Conservation (phyloP, 768 basidiomycete species). For the Butyriboletus loyo region DNA sequence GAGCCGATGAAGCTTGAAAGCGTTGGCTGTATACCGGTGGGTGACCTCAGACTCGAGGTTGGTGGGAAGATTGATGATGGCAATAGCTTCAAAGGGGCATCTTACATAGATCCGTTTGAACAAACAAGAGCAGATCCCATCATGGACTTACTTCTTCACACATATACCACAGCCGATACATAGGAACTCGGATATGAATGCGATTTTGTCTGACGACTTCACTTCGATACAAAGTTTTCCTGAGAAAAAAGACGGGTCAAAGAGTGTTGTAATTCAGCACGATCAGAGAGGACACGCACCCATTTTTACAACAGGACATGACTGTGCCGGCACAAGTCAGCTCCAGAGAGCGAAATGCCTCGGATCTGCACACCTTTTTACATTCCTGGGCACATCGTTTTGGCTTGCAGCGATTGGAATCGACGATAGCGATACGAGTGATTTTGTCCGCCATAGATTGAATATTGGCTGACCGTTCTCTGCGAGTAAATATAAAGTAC, state of each 20-base stretch:
- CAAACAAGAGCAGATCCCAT: background rate
- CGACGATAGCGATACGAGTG: slow-evolving; percentile 95
- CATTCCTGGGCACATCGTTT: slow-evolving; percentile 98
- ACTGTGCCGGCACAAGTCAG: slow-evolving; percentile 39
- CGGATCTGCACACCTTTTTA: slow-evolving; percentile 67
- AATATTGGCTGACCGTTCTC: slow-evolving; percentile 4
- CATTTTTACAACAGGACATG: slow-evolving; percentile 98
- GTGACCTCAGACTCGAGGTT: slow-evolving; percentile 95
- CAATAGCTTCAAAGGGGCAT: slow-evolving; percentile 98
- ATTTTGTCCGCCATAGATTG: slow-evolving; percentile 84
- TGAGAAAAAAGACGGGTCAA: slow-evolving; percentile 26
- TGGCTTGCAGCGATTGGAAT: slow-evolving; percentile 90
- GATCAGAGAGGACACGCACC: slow-evolving; percentile 45
- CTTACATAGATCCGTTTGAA: slow-evolving; percentile 39
- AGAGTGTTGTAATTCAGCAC: background rate
- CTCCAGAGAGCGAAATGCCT: background rate
- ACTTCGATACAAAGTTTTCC: slow-evolving; percentile 99
- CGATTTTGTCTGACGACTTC: slow-evolving; percentile 92
- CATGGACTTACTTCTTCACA: slow-evolving; percentile 84
- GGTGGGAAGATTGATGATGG: slow-evolving; percentile 98
- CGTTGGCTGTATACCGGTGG: slow-evolving; percentile 96
- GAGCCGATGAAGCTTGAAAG: slow-evolving; percentile 97
- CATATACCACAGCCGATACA: slow-evolving; percentile 99
- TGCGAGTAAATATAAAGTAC: background rate
- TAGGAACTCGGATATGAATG: slow-evolving; percentile 97